Evolutionary conservation across 1,284 basidiomycete species (phyloP), one percentile per base, ranked within the genome.

Genomic region (Cryptococcus sp.): DNA sequence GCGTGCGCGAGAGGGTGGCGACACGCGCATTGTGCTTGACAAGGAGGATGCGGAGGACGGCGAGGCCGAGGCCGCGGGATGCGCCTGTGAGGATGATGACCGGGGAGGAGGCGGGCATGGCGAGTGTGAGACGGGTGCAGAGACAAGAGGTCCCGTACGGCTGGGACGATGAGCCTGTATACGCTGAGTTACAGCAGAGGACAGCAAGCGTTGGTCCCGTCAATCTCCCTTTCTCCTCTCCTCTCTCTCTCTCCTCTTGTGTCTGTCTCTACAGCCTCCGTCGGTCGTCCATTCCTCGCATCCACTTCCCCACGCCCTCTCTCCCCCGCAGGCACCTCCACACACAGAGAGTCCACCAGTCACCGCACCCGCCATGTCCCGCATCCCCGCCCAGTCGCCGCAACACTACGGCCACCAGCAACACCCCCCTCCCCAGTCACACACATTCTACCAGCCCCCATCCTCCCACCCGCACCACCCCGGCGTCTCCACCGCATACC

Each of bases 51-150:
- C 58, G 64, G 23, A 80, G 74, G 46, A 79, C 74, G 1, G 78
- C 75, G 2, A 82, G 77, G 3, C 82, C 82, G 20, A 83, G 72
- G 13, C 82, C 82, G 43, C 78, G 72, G 13, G 70, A 73, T 8
- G 71, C 75, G 37, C 77, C 75, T 1, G 74, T 76, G 53, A 77
- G 65, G 47, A 77, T 68, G 57, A 77, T 59, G 46, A 73, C 65
- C 11, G 73, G 73, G 36, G 61, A 60, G 21, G 16, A 45, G 40
- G 56, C 36, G 53, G 38, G 40, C 57, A 61, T 63, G 38, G 44
- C 45, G 9, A 28, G 48, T 42, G 20, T 15, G 35, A 42, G 23
- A 4, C 15, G 46, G 33, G 6, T 46, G 45, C 42, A 53, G 4
- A 21, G 24, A 36, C 9, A 53, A 28, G 40, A n/a, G n/a, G n/a